Conservation (phyloP, 2,329 filamentous ascomycete species). For the Tolypocladium inflatum region DNA sequence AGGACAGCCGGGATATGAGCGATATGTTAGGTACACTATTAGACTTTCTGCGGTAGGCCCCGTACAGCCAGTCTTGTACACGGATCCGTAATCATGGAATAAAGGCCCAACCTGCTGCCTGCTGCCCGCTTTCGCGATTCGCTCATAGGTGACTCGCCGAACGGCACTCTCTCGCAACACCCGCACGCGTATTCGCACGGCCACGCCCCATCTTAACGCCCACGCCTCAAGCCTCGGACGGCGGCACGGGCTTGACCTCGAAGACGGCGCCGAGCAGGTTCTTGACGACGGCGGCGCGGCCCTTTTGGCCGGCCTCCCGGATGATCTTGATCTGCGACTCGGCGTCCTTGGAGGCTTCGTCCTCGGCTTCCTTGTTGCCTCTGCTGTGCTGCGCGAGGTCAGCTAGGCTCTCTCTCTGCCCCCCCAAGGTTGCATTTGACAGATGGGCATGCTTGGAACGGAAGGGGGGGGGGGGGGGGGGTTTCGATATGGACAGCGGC, state of each 20-base stretch:
- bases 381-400: constrained; percentile 62
- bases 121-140: neutral
- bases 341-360: constrained; percentile 69
- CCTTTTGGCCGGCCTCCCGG: constrained; percentile 67
- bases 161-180: neutral
- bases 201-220: neutral
- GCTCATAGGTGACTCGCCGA: neutral
- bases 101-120: neutral
- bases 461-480: no score
- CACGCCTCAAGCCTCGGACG: constrained; percentile 17
- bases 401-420: neutral
- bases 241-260: constrained; percentile 63
- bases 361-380: constrained; percentile 73
- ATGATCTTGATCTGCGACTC: constrained; percentile 78
- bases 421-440: no score
- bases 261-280: constrained; percentile 80
- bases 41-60: constrained; percentile 32
- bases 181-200: neutral
- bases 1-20: constrained; percentile 46
- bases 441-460: neutral
- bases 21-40: constrained; percentile 47
- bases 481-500: neutral
- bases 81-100: neutral
- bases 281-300: constrained; percentile 69
- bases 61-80: constrained; percentile 1